Base-by-base conservation (phyloP, 345 rosid genomes). In the Trapa bicornis region DNA sequence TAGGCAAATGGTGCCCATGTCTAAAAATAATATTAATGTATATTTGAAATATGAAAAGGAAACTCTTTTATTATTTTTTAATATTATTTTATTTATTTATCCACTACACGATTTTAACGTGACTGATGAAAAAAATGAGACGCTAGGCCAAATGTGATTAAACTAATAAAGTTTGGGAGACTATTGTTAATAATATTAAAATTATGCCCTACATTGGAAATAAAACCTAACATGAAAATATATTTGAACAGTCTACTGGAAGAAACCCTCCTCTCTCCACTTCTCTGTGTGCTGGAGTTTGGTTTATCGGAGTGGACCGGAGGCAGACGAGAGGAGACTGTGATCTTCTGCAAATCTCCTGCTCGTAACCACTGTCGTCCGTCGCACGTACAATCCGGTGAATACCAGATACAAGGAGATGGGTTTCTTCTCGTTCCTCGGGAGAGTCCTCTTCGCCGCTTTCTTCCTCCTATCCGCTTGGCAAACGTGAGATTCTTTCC, bases 371-470 rank as follows among this genome's bases (percentile, higher is more conserved):
- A 52, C 43, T 11, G 63, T n/a, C 63, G 12, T 11, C 36, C 32
- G 48, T 35, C 15, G 0, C 0, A 36, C 37, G 33, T 3, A 22
- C n/a, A 58, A 5, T 35, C 13, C 36, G 9, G 5, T 29, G 63
- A 58, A 32, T n/a, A 70, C 66, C 64, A 47, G 32, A 63, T 50
- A 62, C 37, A 57, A 45, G 74, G 70, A 62, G 37, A 92, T 92
- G 98, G 98, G 98, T 68, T 92, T 89, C 83, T 79, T 80, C 83
- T 92, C 96, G 47, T 92, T 92, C 64, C 89, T 85, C 62, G 98
- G 98, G 68, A 81, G 98, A 74, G 87, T 92, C 71, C 89, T 92
- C 70, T 89, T 92, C 73, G 89, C 98, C 72, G 89, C 96, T 66
- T 72, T 89, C 72, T 92, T 92, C 78, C 83, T 89, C 75, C 95